Base-by-base conservation (phyloP, 495 filamentous ascomycete genomes). In the Clohesyomyces aquaticus region DNA sequence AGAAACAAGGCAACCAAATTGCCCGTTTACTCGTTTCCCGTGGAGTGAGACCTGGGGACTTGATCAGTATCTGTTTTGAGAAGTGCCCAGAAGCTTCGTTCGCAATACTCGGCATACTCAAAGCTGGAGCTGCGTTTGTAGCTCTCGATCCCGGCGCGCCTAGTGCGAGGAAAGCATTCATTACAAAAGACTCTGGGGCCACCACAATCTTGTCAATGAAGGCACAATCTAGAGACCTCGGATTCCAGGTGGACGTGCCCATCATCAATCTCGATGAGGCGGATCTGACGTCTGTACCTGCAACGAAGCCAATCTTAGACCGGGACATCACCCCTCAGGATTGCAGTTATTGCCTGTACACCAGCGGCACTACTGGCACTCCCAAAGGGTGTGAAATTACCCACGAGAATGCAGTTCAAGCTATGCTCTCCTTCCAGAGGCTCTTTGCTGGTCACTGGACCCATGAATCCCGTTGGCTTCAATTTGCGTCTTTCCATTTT, bases 401-500 rank as follows among this genome's bases (percentile, higher is more conserved):
- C 1, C 90, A 93, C 65, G 80, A 88, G 59, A 91, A 88, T 70
- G 79, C 82, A 0, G 85, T 91, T 10, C 89, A 93, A 66, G 88
- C 87, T 23, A 89, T 93, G 81, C 78, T 87, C 3, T 83, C 89
- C 2, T 91, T 93, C 73, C 80, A 84, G 63, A 69, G 81, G n/a
- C 77, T 93, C 3, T 91, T 93, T 67, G 55, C 71, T 8, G 83
- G 78, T 1, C 86, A 85, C 61, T 92, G 91, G 91, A 79, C 85
- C 61, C 62, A 73, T 2, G 71, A 83, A 14, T 93, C 91, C 0
- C 81, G 85, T 48, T 94, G 88, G 85, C 77, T 96, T 14, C 91
- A 96, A 72, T 96, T 96, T 69, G 91, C 91, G 6, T 91, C 89
- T 0, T 89, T 92, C 55, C 90, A 93, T 71, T 96, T 96, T 61